phyloP scores from a whole-genome alignment of 1,139 yeast species.

The Yamadazyma atlantica region DNA sequence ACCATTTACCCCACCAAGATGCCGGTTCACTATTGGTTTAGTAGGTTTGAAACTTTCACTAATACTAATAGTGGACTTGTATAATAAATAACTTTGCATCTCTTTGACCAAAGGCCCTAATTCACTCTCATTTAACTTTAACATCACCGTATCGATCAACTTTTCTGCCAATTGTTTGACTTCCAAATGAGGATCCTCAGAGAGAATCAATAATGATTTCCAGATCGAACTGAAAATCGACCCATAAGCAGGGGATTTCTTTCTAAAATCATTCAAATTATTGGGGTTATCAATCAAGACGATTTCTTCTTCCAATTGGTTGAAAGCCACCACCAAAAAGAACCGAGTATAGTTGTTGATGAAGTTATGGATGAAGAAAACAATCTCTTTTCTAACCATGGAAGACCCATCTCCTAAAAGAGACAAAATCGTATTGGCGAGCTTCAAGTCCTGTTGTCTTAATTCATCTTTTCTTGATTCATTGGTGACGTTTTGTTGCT shows the following conservation, averaged over 20 bases:
- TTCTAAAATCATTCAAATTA: slow-evolving; percentile 57
- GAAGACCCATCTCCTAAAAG: slow-evolving; percentile 84
- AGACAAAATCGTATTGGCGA: slow-evolving; percentile 49
- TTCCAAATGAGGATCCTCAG: slow-evolving; percentile 89
- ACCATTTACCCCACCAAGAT: slow-evolving; percentile 15
- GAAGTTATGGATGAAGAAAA: slow-evolving; percentile 73
- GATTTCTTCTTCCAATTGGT: slow-evolving; percentile 81
- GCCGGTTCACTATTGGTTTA: slow-evolving; percentile 32
- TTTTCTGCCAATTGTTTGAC: slow-evolving; percentile 73
- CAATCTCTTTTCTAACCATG: slow-evolving; percentile 81
- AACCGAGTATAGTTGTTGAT: slow-evolving; percentile 69
- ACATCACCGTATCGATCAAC: slow-evolving; percentile 72
- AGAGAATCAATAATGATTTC: slow-evolving; percentile 76
- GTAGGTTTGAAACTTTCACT: slow-evolving; percentile 40
- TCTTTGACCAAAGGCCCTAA: slow-evolving; percentile 62
- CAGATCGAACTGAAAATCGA: slow-evolving; percentile 85
- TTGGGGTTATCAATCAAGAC: slow-evolving; percentile 63
- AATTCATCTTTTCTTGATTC: slow-evolving; percentile 43
- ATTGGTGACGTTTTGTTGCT: slow-evolving; percentile 17
- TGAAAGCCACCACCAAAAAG: slow-evolving; percentile 84
- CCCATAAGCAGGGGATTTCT: slow-evolving; percentile 75
- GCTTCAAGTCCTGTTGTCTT: slow-evolving; percentile 52
- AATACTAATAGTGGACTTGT: slow-evolving; percentile 47
- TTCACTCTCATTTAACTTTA: slow-evolving; percentile 65
- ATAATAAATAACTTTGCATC: slow-evolving; percentile 62